Base-by-base conservation (phyloP, 2,329 filamentous ascomycete species). In the Waltergamsia citrina region DNA sequence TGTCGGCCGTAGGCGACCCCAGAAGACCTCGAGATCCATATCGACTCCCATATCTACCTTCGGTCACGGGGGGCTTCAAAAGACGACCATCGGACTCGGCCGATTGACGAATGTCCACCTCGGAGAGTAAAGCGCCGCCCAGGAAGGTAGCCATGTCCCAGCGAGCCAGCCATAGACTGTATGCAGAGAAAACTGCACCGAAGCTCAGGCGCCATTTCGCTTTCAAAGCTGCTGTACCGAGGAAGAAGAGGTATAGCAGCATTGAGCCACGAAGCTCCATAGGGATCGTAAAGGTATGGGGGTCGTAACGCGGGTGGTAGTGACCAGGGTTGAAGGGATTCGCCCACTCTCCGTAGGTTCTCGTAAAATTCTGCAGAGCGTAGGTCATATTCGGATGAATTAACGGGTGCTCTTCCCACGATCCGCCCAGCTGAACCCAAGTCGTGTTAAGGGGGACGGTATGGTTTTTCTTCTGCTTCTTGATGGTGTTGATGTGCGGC, bases 81-180 rank as follows among this genome's bases (percentile, higher is more conserved):
- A 45, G 33, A 17, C 17, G 19, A 5, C 19, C 33, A 6, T 48
- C 45, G 8, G 42, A 41, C 1, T 45, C 38, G 8, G 18, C 29
- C 5, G 25, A 21, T 12, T 42, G 43, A 7, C 50, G 41, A 8
- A 60, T 51, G 35, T 62, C 57, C 11, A 56, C 29, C 29, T 62
- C 59, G 0, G 57, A 60, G 16, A 59, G 43, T 6, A 57, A 28
- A 29, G 51, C 51, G 8, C 58, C 58, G 12, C 54, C 58, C 35
- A 62, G 27, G 34, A 62, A 62, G 1, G 50, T 52, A 15, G 53
- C 53, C 44, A 62, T 56, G n/a, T 62, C 59, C 59, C 59, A 62
- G 6, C 57, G 45, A 4, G 54, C 55, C 4, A 62, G 37, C 0
- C 39, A 30, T 15, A 62, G 26, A 22, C 53, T 56, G 41, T 60